Evolutionary conservation across 495 filamentous ascomycete genomes (phyloP), one percentile per base, ranked within the genome.

Genomic region (Aspergillus taichungensis): DNA sequence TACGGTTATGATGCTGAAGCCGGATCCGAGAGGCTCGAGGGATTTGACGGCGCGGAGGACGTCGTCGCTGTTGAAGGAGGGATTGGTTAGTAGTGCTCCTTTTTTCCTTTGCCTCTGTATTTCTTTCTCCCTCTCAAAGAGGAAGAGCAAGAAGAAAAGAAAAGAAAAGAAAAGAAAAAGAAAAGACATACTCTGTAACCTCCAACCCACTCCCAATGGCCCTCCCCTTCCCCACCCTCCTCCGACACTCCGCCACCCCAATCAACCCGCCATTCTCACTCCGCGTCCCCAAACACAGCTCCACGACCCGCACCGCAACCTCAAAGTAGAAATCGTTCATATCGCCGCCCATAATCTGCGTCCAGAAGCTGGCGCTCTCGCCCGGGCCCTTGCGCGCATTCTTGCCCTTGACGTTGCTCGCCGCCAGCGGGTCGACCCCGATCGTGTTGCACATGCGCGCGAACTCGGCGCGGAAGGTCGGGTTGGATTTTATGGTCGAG

Each of bases 271-370:
- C 92, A 63, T 98, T 97, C 63, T 95, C 92, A 12, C 78, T 78
- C 43, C 94, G 74, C 33, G 90, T 95, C 41, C 79, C 80, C 3
- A 88, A 73, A 64, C 92, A 98, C 0, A 97, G 79, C 65, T 96
- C 92, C 6, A 98, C 94, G 6, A 97, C 87, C 28, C 87, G 72
- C 33, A 96, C 89, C 0, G 87, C 94, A 37, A 98, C 75, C 67
- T 94, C 91, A 61, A 97, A 97, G 63, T 97, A 97, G 56, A 97
- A 98, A 61, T 97, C 94, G 62, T 95, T 95, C 50, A 97, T 91
- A 54, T 80, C 87, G 13, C 84, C 76, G 1, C 92, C 92, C 42
- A 96, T 66, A 53, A 95, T 79, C 69, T 95, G 90, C 10, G 88
- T 85, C 92, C 92, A 96, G 51, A 95, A 80, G 54, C 83, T 91